These are phyloP conservation scores for Euphorbia tirucalli DNA, from an alignment of 345 rosid genomes.

Conservation along the genomic window DNA sequence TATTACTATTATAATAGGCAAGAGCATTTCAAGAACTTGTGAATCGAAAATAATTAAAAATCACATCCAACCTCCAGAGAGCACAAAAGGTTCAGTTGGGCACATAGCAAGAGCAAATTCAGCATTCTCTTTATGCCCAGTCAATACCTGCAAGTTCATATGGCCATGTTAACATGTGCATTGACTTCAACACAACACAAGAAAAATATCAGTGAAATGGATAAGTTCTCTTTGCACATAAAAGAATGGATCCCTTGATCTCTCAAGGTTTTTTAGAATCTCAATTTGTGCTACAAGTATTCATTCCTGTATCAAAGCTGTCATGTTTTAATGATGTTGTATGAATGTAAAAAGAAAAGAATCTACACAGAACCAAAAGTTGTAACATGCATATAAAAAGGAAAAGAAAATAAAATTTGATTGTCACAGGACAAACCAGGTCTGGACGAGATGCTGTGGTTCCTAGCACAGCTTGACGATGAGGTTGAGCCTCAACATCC, in stretches of 20 bases:
- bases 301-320: background rate
- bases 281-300: slow-evolving; percentile 2
- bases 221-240: background rate
- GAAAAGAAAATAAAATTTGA: background rate
- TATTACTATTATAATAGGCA: background rate
- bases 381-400: background rate
- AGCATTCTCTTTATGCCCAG: slow-evolving; percentile 59
- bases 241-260: background rate
- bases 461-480: slow-evolving; percentile 54
- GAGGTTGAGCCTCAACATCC: slow-evolving; percentile 66
- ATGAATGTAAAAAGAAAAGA: background rate
- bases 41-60: background rate
- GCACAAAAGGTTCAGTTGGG: slow-evolving; percentile 56
- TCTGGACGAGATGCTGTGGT: slow-evolving; percentile 53
- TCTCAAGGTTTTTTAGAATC: slow-evolving; percentile 2
- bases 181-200: slow-evolving; percentile 3
- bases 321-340: background rate
- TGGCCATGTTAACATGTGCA: slow-evolving; percentile 19
- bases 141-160: slow-evolving; percentile 45
- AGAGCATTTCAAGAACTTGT: background rate
- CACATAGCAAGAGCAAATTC: slow-evolving; percentile 71
- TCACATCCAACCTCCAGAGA: slow-evolving; percentile 53
- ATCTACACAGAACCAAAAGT: background rate
- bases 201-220: background rate
- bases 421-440: slow-evolving; percentile 34